Evolutionary conservation across 1,139 yeast species (phyloP).

Genomic region (Keqinozyma sinolaborantium): DNA sequence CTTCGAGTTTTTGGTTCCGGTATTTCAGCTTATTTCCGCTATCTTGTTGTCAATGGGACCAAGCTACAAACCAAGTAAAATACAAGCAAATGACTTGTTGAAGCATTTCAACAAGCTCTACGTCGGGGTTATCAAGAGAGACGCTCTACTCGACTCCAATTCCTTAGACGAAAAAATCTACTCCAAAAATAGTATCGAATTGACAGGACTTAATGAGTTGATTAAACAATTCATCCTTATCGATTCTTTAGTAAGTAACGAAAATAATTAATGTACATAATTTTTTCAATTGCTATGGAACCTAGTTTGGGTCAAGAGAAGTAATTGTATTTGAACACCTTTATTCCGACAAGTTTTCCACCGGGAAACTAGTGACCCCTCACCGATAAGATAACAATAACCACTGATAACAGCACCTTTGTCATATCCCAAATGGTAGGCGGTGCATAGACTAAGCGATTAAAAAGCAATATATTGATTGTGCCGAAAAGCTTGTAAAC

Average conservation of each 20-base stretch:
- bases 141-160: slow-evolving; percentile 37
- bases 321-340: no score
- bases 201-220: slow-evolving; percentile 42
- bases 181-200: slow-evolving; percentile 13
- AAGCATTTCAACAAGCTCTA: slow-evolving; percentile 53
- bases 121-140: slow-evolving; percentile 70
- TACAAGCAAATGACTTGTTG: slow-evolving; percentile 52
- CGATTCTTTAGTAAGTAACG: slow-evolving; percentile 45
- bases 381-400: no score
- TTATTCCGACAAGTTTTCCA: no score
- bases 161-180: slow-evolving; percentile 7
- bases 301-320: no score
- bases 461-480: no score
- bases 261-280: no score
- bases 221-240: slow-evolving; percentile 56
- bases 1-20: slow-evolving; percentile 71
- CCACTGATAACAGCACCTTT: no score
- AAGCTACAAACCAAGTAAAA: slow-evolving; percentile 61
- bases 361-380: no score
- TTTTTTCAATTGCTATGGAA: no score
- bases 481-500: no score
- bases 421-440: no score
- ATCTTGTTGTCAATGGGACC: slow-evolving; percentile 76
- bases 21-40: slow-evolving; percentile 70
- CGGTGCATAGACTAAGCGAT: no score